These are phyloP conservation scores for Hondaea fermentalgiana DNA, from an alignment of 108 stramenopile genomes.

Conservation along the genomic window DNA sequence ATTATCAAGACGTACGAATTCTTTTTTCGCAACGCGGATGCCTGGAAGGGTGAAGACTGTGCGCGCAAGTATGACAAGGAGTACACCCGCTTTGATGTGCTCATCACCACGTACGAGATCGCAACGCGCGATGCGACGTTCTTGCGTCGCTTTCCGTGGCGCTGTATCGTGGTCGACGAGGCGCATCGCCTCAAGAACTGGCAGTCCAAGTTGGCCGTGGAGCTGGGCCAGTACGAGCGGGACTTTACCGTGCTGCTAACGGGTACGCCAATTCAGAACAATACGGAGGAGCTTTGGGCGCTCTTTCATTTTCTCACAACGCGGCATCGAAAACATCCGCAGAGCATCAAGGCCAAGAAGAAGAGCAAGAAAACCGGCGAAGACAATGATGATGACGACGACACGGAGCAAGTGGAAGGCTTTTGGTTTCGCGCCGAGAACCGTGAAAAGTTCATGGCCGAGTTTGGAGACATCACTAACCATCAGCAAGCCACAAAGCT, in stretches of 20 bases:
- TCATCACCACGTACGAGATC: conserved; percentile 93
- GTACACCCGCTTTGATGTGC: conserved; percentile 75
- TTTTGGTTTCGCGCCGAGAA: neutral
- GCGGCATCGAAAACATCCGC: neutral
- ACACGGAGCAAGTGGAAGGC: neutral
- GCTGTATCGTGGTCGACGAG: conserved; percentile 86
- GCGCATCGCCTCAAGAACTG: conserved; percentile 81
- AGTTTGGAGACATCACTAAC: conserved; percentile 69
- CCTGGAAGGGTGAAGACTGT: conserved; percentile 17
- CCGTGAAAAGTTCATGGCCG: conserved; percentile 44
- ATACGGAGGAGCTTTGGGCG: conserved; percentile 83
- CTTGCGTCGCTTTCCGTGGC: conserved; percentile 65
- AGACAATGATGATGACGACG: neutral
- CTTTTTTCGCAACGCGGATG: conserved; percentile 51
- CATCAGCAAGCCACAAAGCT: conserved; percentile 77
- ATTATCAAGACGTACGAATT: conserved; percentile 77
- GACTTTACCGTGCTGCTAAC: conserved; percentile 81
- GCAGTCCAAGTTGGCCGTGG: conserved; percentile 38
- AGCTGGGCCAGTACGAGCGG: conserved; percentile 20
- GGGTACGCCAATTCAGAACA: conserved; percentile 94
- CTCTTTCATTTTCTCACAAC: conserved; percentile 37
- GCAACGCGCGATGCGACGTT: conserved; percentile 69
- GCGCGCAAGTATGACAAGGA: conserved; percentile 38
- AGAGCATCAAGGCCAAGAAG: neutral
- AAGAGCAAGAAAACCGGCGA: neutral